Evolutionary conservation across 202 grass and related monocot species (phyloP), one percentile per base, ranked within the genome.

Genomic region (Dendrocalamus latiflorus): DNA sequence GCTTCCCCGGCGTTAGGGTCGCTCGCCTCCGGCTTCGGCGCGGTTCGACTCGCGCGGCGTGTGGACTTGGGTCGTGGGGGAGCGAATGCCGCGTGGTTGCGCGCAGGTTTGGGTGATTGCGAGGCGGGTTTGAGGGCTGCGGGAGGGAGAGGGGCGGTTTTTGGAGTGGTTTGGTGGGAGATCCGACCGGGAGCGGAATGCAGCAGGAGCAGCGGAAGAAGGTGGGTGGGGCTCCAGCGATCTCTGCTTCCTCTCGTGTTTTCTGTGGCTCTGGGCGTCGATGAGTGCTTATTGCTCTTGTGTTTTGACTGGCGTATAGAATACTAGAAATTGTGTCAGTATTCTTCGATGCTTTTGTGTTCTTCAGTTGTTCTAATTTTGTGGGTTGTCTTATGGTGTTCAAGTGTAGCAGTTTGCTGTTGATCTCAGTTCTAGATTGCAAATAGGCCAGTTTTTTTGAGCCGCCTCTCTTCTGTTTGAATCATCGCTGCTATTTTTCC

Each of bases 131-230:
- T 2, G 59, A 20, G 55, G 7, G 53, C 28, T 1, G 64, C 72
- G 47, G 39, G 33, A 54, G 68, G 59, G 21, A 11, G 59, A 65
- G 17, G n/a, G 4, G 48, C 37, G 21, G 34, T 22, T 34, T 36
- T 55, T 41, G 39, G 22, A 9, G 15, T 49, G 17, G 56, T 71
- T 50, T 72, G 58, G n/a, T 15, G 28, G 80, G 79, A 80, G 88
- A 94, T 93, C 81, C 71, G 80, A 5, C 0, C 11, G 38, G 16
- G 5, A 42, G 28, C 78, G 68, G 59, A 83, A 98, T 98, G 95
- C 92, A 94, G 90, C 92, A 98, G 88, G 92, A 87, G 47, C 94
- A 93, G 86, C 82, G 81, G 73, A 94, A 80, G 57, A 93, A 95
- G 95, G 95, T 95, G 54, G 22, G 86, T 75, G 38, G 24, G 69